phyloP scores from a whole-genome alignment of 345 rosid species.

The Eucalyptus sideroxylon region DNA sequence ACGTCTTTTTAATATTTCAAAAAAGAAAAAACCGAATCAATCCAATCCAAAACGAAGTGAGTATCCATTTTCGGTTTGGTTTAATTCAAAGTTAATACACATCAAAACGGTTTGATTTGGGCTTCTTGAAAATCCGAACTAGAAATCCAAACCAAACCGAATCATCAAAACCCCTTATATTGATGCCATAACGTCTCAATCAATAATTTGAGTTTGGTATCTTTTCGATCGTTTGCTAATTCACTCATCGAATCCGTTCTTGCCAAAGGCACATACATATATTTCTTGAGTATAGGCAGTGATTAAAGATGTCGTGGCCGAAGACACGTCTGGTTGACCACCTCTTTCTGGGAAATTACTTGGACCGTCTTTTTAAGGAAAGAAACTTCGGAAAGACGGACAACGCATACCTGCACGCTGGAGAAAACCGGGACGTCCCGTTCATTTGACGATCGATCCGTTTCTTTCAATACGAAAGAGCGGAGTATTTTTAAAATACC shows the following conservation, averaged over 20 bases:
- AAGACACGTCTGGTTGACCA: not conserved
- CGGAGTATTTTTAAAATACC: not conserved
- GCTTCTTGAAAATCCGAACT: too few species aligned
- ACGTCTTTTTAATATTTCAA: too few species aligned
- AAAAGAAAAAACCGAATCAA: too few species aligned
- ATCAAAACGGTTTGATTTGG: not conserved
- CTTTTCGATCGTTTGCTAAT: too few species aligned
- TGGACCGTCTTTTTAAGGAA: not conserved
- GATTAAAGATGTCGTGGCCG: not conserved
- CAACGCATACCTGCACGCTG: not conserved
- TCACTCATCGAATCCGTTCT: not conserved
- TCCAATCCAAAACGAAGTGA: not conserved
- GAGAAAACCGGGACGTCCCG: not conserved
- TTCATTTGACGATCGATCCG: not conserved
- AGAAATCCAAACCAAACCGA: not conserved
- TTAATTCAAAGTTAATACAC: too few species aligned
- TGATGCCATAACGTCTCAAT: not conserved
- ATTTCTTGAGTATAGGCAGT: too few species aligned
- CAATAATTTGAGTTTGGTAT: not conserved
- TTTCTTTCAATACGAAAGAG: not conserved
- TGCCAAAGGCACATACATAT: not conserved
- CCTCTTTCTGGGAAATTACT: not conserved
- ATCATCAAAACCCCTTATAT: fast-evolving
- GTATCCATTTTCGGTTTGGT: not conserved
- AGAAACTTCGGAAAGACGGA: not conserved